Evolutionary conservation across 1,284 basidiomycete genomes (phyloP).

Genomic region (Rhodotorula glutinis): DNA sequence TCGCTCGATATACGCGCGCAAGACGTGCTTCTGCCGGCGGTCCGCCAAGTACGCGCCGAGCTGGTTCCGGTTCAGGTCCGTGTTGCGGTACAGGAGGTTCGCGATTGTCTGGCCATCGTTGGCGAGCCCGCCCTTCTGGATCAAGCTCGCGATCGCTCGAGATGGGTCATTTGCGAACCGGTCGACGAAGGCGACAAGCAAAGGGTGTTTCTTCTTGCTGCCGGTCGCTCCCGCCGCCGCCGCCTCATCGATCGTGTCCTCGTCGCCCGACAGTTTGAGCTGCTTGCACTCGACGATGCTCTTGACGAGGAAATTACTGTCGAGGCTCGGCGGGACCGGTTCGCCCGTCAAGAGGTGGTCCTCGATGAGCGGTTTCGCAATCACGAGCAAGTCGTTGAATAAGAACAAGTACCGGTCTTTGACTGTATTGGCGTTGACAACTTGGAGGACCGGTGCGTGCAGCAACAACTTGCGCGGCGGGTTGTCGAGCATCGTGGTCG

Average conservation of each 20-base stretch:
- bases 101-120: slow-evolving; percentile 41
- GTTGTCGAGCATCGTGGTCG: slow-evolving; percentile 59
- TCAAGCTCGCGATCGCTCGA: slow-evolving; percentile 44
- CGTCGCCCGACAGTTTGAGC: slow-evolving; percentile 61
- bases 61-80: slow-evolving; percentile 77
- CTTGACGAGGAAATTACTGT: slow-evolving; percentile 81
- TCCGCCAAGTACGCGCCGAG: slow-evolving; percentile 75
- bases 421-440: slow-evolving; percentile 86
- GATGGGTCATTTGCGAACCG: slow-evolving; percentile 55
- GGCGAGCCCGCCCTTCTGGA: slow-evolving; percentile 45
- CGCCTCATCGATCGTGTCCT: slow-evolving; percentile 46
- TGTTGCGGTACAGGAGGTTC: slow-evolving; percentile 67
- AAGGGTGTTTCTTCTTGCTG: slow-evolving; percentile 41
- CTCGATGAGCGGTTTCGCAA: slow-evolving; percentile 57
- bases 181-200: slow-evolving; percentile 42
- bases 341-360: slow-evolving; percentile 49
- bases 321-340: slow-evolving; percentile 61
- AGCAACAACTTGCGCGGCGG: slow-evolving; percentile 80
- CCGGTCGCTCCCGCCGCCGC: background rate
- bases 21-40: slow-evolving; percentile 64
- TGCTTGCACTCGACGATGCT: slow-evolving; percentile 75
- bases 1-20: slow-evolving; percentile 78
- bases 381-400: slow-evolving; percentile 88
- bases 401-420: slow-evolving; percentile 95
- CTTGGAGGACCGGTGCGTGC: slow-evolving; percentile 83